phyloP scores from a whole-genome alignment of 148 eudicot species.

The Euryodendron excelsum region DNA sequence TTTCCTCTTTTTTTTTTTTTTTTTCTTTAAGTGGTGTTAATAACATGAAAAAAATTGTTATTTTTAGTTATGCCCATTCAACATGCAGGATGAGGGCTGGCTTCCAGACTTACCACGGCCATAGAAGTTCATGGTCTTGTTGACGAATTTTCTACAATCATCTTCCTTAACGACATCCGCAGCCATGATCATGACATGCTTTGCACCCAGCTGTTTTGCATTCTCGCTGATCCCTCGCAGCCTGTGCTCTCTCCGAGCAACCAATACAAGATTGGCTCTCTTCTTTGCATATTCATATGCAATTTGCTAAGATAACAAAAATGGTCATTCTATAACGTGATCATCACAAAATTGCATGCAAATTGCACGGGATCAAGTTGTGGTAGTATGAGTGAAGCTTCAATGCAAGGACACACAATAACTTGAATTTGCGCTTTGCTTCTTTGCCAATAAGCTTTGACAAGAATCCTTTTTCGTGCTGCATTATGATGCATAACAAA shows the following conservation, averaged over 20 bases:
- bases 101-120: conserved; percentile 56
- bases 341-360: background rate
- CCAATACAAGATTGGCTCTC: conserved; percentile 68
- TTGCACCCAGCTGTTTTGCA: conserved; percentile 65
- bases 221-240: conserved; percentile 73
- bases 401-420: too few species aligned
- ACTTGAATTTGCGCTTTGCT: too few species aligned
- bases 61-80: too few species aligned
- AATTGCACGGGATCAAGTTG: too few species aligned
- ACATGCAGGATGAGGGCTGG: background rate
- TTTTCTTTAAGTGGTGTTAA: too few species aligned
- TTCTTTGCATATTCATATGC: conserved; percentile 88
- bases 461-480: too few species aligned
- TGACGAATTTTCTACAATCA: conserved; percentile 76
- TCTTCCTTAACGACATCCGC: conserved; percentile 96
- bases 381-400: too few species aligned
- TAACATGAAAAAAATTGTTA: too few species aligned
- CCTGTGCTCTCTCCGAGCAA: conserved; percentile 73
- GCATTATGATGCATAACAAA: too few species aligned
- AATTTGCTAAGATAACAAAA: conserved; percentile 52
- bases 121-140: conserved; percentile 52
- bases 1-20: too few species aligned
- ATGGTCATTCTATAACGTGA: background rate
- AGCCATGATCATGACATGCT: conserved; percentile 73
- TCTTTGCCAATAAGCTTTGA: too few species aligned